Base-by-base conservation (phyloP, 2,329 filamentous ascomycete species). In the Cladosporium colombiae region DNA sequence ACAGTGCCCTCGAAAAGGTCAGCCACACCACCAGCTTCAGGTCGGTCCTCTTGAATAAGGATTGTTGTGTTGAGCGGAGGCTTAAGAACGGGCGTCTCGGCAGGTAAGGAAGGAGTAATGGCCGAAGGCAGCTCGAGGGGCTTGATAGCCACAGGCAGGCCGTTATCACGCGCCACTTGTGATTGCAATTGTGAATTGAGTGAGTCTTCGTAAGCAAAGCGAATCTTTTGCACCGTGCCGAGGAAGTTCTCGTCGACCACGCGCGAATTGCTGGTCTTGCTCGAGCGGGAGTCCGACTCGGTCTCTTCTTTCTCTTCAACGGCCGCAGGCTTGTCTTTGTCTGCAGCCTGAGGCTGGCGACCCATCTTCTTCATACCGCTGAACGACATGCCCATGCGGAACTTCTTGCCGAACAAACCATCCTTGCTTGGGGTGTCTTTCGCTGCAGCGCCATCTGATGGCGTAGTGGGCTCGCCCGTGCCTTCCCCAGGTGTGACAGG, bases 1-100 rank as follows among this genome's bases (percentile, higher is more conserved):
- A 98, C 91, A 3, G 90, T 96, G 31, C 95, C 94, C 73, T 95
- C 86, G 75, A 97, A 99, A 13, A 98, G 82, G 81, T 98, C 95
- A 31, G 92, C 91, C 65, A 88, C 85, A 33, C 88, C 86, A 27
- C 86, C 87, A 46, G 84, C 83, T 70, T 88, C 86, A 2, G 85
- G 85, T 5, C 84, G 81, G 67, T 89, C 87, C 74, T 89, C 87
- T 72, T 89, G 87, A 44, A 89, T 89, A 18, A 89, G 80, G 35
- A 89, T 86, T 0, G 82, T 84, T 1, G 86, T 89, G 68, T 83
- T 87, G 1, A 83, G 78, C 1, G 91, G 91, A 5, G 90, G 85
- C 73, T 91, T 91, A 44, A 95, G 79, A 8, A 92, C 87, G 0
- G 91, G 91, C 1, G 91, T 92, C 68, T 95, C 91, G 67, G 84